Evolutionary conservation across 2,329 filamentous ascomycete genomes (phyloP).

Genomic region (Clarireedia hainanense): DNA sequence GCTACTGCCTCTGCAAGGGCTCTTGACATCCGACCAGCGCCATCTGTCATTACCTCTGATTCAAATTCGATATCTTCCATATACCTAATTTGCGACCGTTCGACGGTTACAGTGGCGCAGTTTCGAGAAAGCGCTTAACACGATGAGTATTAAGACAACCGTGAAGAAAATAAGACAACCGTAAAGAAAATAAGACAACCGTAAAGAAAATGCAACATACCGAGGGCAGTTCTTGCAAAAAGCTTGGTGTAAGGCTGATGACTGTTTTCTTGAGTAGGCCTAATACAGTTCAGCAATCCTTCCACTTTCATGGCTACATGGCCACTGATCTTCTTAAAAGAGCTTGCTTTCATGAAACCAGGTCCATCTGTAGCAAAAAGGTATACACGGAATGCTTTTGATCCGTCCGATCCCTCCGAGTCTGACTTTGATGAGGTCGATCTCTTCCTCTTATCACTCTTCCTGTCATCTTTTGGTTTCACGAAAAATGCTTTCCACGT

Average conservation of each 20-base stretch:
- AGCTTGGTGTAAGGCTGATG: constrained; percentile 45
- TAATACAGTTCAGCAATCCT: constrained; percentile 44
- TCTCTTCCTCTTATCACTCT: constrained; percentile 22
- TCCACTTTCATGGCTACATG: constrained; percentile 29
- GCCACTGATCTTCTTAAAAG: background rate
- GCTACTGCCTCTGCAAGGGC: constrained; percentile 48
- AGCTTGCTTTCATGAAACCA: background rate
- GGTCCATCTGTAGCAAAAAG: constrained; percentile 48
- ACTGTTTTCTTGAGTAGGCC: constrained; percentile 39
- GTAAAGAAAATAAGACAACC: background rate
- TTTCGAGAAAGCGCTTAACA: constrained; percentile 39
- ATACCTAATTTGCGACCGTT: constrained; percentile 37
- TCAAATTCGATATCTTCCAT: constrained; percentile 21
- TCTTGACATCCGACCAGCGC: constrained; percentile 58
- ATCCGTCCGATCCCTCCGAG: constrained; percentile 28
- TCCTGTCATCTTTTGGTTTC: constrained; percentile 20
- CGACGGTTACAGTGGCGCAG: constrained; percentile 33
- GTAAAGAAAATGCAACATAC: constrained; percentile 26
- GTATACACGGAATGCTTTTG: constrained; percentile 37
- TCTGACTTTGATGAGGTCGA: constrained; percentile 34
- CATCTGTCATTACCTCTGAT: constrained; percentile 53
- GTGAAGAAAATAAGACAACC: background rate
- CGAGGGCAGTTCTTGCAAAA: constrained; percentile 49
- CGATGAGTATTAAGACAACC: background rate
- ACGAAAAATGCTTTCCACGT: constrained; percentile 25